Conservation (phyloP, 2,329 filamentous ascomycete genomes). For the Anthostomella pinea region DNA sequence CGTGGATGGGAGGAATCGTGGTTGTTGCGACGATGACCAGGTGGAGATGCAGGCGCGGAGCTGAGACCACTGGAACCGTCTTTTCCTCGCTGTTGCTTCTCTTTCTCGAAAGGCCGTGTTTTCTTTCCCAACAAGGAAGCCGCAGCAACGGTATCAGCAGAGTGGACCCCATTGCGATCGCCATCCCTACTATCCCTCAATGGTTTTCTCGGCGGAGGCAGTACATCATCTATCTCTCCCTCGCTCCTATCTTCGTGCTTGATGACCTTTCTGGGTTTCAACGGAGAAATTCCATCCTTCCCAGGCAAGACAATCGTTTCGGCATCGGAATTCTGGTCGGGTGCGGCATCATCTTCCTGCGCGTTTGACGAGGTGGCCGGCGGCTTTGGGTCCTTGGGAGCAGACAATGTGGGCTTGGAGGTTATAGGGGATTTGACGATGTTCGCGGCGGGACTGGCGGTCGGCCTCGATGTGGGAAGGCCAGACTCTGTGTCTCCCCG, state of each 20-base stretch:
- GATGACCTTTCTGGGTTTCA: conserved; percentile 60
- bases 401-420: conserved; percentile 24
- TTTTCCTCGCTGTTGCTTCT: conserved; percentile 42
- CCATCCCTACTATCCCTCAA: conserved; percentile 34
- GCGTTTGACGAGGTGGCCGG: conserved; percentile 30
- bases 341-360: conserved; percentile 41
- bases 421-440: conserved; percentile 17
- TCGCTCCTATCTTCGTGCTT: conserved; percentile 65
- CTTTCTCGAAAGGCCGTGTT: conserved; percentile 48
- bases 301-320: conserved; percentile 68
- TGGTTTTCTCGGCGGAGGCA: conserved; percentile 32
- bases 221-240: conserved; percentile 44
- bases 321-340: conserved; percentile 66
- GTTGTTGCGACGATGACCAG: conserved; percentile 34
- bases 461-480: conserved; percentile 30
- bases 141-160: conserved; percentile 35
- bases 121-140: conserved; percentile 42
- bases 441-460: conserved; percentile 21
- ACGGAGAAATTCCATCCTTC: conserved; percentile 62
- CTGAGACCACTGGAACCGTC: conserved; percentile 56
- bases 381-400: conserved; percentile 30
- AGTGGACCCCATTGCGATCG: conserved; percentile 28
- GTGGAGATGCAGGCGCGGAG: conserved; percentile 57
- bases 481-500: conserved; percentile 39
- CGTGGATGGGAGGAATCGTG: conserved; percentile 35